Evolutionary conservation across 805 yeast species (phyloP).

Genomic region (Yamadazyma nakazawae): DNA sequence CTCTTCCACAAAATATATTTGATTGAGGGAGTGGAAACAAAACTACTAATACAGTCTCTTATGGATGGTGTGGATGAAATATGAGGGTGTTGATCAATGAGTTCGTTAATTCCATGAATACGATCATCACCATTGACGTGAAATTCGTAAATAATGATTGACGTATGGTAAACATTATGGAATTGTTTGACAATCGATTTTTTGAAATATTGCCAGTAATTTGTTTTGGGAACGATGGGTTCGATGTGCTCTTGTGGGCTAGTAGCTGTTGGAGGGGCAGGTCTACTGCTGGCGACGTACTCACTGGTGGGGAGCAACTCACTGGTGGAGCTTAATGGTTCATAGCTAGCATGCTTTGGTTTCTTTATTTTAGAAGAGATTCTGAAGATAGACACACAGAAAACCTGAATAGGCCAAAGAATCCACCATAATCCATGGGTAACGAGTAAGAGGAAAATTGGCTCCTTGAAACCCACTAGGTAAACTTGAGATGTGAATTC

Average conservation of each 20-base stretch:
- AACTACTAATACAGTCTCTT: constrained; percentile 29
- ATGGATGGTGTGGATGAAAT: constrained; percentile 33
- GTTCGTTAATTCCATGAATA: constrained; percentile 27
- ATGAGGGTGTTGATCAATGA: constrained; percentile 37
- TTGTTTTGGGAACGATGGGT: constrained; percentile 7
- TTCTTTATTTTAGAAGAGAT: background rate
- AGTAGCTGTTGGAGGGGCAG: background rate
- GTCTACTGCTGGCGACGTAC: background rate
- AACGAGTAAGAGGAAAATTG: constrained; percentile 58
- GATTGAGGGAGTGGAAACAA: constrained; percentile 45
- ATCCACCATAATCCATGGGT: constrained; percentile 80
- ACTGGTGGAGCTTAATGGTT: constrained; percentile 9
- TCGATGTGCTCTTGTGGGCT: background rate
- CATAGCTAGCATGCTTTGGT: constrained; percentile 6
- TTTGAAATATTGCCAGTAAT: constrained; percentile 27
- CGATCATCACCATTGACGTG: constrained; percentile 35
- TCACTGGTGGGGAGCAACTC: constrained; percentile 8
- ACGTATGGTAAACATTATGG: constrained; percentile 43
- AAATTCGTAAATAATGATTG: constrained; percentile 41
- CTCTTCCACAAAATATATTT: constrained; percentile 44
- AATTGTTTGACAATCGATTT: constrained; percentile 39
- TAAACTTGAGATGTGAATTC: constrained; percentile 74
- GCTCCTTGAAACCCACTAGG: constrained; percentile 58
- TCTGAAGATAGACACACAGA: constrained; percentile 25
- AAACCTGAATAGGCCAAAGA: constrained; percentile 68